Evolutionary conservation across 2,329 filamentous ascomycete species (phyloP), one percentile per base, ranked within the genome.

Genomic region (Clonostachys sp.): DNA sequence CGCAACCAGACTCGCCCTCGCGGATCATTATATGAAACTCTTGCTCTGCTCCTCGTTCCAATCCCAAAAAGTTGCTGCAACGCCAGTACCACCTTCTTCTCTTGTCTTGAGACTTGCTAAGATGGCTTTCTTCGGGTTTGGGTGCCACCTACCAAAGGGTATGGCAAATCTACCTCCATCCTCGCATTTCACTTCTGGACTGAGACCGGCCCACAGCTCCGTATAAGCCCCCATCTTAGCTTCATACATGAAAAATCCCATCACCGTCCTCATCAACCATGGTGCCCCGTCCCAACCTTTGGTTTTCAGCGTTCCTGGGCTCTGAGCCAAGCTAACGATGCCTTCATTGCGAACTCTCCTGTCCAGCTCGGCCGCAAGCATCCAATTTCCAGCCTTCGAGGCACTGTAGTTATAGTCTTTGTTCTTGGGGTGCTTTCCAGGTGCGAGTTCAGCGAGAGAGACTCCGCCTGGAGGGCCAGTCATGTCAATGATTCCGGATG

Each of bases 361-460:
- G 12, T 61, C 62, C 45, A 64, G 58, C 39, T 66, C 65, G 5
- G 51, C 50, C 3, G 57, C 58, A 5, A 66, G 56, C 42, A 66
- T 55, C 55, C 58, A 67, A 17, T 58, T 64, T 5, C 64, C 66
- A 1, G 59, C 57, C 48, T 72, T 73, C 40, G 62, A 66, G 7
- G 36, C 14, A 18, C 36, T 39, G 2, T 39, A 39, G 24, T 30
- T 30, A 30, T 30, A 30, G 24, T 30, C 24, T 4, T 30, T 30
- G 9, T 10, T 30, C 24, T 30, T 30, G 10, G 24, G 24, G 24
- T 30, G 24, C 24, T 30, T 30, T 2, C 24, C 24, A 30, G 24
- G 24, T 10, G 8, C 24, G 7, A 39, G 36, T 12, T 39, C 36
- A 39, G 14, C 17, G 14, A n/a, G 14, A 5, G 14, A 18, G 14